Conservation (phyloP, 495 filamentous ascomycete genomes). For the Penicillium cataractarum region DNA sequence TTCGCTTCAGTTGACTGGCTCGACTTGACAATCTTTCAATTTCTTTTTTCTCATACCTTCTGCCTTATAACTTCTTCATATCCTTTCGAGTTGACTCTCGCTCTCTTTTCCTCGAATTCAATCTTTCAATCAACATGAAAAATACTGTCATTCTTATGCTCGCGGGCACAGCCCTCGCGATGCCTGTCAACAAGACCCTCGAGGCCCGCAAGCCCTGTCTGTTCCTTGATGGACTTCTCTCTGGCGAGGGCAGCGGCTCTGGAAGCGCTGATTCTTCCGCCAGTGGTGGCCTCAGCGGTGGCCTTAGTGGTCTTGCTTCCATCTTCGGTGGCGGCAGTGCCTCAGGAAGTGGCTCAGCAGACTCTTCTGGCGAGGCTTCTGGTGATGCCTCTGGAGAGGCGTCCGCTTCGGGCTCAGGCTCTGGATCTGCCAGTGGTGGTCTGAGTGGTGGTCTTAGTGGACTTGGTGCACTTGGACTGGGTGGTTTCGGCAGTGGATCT, state of each 20-base stretch:
- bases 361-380: slow-evolving; percentile 5
- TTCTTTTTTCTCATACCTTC: neutral
- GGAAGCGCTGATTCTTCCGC: slow-evolving; percentile 3
- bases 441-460: neutral
- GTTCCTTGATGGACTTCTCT: slow-evolving; percentile 8
- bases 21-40: slow-evolving; percentile 18
- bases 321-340: slow-evolving; percentile 1
- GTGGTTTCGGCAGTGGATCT: slow-evolving; percentile 7
- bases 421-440: slow-evolving; percentile 7
- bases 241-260: neutral
- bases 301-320: slow-evolving; percentile 1
- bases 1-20: slow-evolving; percentile 23
- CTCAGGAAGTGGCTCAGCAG: slow-evolving; percentile 5
- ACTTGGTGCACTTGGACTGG: neutral
- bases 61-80: neutral
- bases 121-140: slow-evolving; percentile 23
- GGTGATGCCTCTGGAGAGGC: slow-evolving; percentile 8
- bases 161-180: slow-evolving; percentile 20
- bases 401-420: neutral
- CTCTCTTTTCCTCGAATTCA: neutral
- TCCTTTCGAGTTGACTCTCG: slow-evolving; percentile 4
- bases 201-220: slow-evolving; percentile 23
- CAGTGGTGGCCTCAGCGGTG: slow-evolving; percentile 8
- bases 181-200: slow-evolving; percentile 19
- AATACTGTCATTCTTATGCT: slow-evolving; percentile 22